These are phyloP conservation scores for Flammula alnicola DNA, from an alignment of 1,284 basidiomycete species.

Conservation along the genomic window DNA sequence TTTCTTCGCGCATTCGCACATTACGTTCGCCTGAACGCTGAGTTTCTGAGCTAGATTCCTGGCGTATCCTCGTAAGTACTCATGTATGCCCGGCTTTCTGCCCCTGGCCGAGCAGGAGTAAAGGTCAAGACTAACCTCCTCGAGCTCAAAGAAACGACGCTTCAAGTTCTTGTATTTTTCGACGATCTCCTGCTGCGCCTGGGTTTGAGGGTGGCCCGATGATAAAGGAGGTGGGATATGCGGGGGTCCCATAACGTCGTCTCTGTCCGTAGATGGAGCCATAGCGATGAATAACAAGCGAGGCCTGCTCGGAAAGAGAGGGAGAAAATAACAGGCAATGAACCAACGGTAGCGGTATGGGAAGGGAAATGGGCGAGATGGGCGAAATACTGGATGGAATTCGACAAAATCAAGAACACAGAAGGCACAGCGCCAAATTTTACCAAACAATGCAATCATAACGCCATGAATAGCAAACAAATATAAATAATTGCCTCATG, in stretches of 20 bases:
- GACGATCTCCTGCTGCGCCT: slow-evolving; percentile 47
- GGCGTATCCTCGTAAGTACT: slow-evolving; percentile 51
- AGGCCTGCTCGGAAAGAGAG: slow-evolving; percentile 27
- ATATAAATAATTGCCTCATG: slow-evolving; percentile 21
- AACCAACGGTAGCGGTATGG: slow-evolving; percentile 29
- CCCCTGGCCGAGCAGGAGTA: slow-evolving; percentile 24
- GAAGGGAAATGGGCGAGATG: slow-evolving; percentile 25
- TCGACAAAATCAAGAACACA: slow-evolving; percentile 34
- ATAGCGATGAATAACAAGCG: slow-evolving; percentile 26
- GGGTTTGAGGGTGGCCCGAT: slow-evolving; percentile 21
- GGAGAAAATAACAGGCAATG: slow-evolving; percentile 1
- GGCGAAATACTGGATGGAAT: slow-evolving; percentile 29
- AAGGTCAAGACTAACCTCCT: slow-evolving; percentile 53
- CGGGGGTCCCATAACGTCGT: slow-evolving; percentile 55
- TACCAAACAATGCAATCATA: slow-evolving; percentile 42
- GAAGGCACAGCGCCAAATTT: slow-evolving; percentile 39
- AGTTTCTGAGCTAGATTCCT: slow-evolving; percentile 56
- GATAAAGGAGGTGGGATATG: slow-evolving; percentile 41
- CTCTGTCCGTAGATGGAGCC: slow-evolving; percentile 34
- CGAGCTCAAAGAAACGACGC: slow-evolving; percentile 64
- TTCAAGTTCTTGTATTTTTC: slow-evolving; percentile 70
- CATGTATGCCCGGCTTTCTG: slow-evolving; percentile 28
- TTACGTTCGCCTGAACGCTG: slow-evolving; percentile 62
- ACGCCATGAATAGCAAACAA: slow-evolving; percentile 43
- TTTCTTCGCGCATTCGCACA: slow-evolving; percentile 58